These are phyloP conservation scores for Picocystis sp. DNA, from an alignment of 163 green algal species.

Conservation along the genomic window DNA sequence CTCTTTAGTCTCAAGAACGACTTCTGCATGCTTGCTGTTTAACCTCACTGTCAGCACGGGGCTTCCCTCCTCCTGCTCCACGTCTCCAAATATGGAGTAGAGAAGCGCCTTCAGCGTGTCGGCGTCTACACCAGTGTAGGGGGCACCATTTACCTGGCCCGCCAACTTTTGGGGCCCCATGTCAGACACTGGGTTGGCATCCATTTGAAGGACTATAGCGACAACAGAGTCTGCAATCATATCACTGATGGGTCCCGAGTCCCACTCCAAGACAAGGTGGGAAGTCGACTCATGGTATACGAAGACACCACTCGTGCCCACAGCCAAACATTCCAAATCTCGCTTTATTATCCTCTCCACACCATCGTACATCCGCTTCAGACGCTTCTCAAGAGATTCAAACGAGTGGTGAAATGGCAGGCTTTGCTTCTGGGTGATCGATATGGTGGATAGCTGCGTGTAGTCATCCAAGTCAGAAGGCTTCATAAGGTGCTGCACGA, in stretches of 20 bases:
- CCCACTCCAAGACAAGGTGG: slow-evolving; percentile 64
- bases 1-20: slow-evolving; percentile 10
- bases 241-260: slow-evolving; percentile 44
- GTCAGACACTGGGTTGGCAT: slow-evolving; percentile 6
- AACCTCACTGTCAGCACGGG: slow-evolving; percentile 10
- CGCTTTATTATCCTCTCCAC: too few species aligned
- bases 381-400: too few species aligned
- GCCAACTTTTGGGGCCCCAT: not conserved
- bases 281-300: too few species aligned
- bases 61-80: slow-evolving; percentile 13
- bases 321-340: too few species aligned
- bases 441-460: slow-evolving; percentile 20
- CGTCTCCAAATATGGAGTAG: slow-evolving; percentile 17
- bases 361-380: too few species aligned
- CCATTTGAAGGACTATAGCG: slow-evolving; percentile 54
- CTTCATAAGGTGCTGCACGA: slow-evolving; percentile 22
- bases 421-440: slow-evolving; percentile 21
- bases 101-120: slow-evolving; percentile 7
- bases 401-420: slow-evolving; percentile 16
- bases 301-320: too few species aligned
- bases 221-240: slow-evolving; percentile 71
- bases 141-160: slow-evolving; percentile 4
- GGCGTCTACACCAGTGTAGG: slow-evolving; percentile 1
- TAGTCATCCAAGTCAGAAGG: slow-evolving; percentile 24
- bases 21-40: slow-evolving; percentile 6